phyloP scores from a whole-genome alignment of 2,329 filamentous ascomycete species.

The Zymoseptoria ardabiliae region DNA sequence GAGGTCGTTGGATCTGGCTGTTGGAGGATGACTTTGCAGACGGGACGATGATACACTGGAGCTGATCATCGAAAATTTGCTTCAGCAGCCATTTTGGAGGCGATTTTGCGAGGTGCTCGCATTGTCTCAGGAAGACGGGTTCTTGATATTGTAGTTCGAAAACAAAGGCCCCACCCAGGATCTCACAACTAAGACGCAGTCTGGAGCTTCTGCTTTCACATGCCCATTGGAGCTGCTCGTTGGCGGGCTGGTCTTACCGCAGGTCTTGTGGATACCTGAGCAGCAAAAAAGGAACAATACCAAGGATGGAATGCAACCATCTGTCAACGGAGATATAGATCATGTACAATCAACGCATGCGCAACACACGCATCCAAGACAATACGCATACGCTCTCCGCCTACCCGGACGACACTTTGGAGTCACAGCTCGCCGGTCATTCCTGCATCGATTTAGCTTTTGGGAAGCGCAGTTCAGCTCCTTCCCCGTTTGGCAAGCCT shows the following conservation, averaged over 20 bases:
- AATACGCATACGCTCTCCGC: too few species aligned
- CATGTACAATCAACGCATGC: not conserved
- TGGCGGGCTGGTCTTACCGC: too few species aligned
- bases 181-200: not conserved
- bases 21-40: not conserved
- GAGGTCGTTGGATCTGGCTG: not conserved
- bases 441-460: not conserved
- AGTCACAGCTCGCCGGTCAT: not conserved
- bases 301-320: not conserved
- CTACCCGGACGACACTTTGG: too few species aligned
- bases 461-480: not conserved
- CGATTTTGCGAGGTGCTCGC: too few species aligned
- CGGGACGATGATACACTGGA: not conserved
- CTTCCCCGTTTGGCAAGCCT: not conserved
- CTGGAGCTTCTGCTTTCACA: not conserved
- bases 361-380: not conserved
- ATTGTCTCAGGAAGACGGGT: too few species aligned
- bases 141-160: too few species aligned
- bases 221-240: not conserved
- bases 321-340: not conserved
- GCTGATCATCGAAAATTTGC: too few species aligned
- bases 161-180: too few species aligned
- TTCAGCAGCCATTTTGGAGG: too few species aligned
- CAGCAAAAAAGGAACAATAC: not conserved
- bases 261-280: not conserved